Evolutionary conservation across 108 stramenopile species (phyloP), one percentile per base, ranked within the genome.

Genomic region (Discostella pseudostelligera): DNA sequence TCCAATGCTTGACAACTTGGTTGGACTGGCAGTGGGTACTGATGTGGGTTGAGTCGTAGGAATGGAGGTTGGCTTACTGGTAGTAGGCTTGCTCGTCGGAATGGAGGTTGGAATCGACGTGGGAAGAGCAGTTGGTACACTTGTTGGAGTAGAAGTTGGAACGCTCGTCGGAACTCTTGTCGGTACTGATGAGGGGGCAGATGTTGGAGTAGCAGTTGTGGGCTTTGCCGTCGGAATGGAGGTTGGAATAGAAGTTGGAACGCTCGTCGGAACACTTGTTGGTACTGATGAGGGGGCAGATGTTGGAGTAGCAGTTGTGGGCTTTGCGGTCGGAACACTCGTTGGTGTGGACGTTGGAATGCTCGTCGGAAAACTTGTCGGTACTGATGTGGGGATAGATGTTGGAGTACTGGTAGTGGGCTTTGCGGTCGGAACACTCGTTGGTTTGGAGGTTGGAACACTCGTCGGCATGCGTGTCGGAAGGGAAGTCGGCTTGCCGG

Each of bases 361-460:
- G 25, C 39, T 47, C 11, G 51, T 65, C 22, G 64, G 64, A 32
- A 32, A 4, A 5, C 32, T 3, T 32, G 32, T 32, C 32, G 32
- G 32, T 32, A 32, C 45, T 7, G 45, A 25, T 13, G 5, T 12
- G 59, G 25, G 4, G 53, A 43, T 7, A 24, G 39, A 21, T 53
- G 65, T 25, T 16, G 65, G 54, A 24, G 4, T 51, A 3, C 50
- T 54, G 1, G 55, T 14, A 0, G 65, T 56, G n/a, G 65, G 65
- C 19, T 29, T 66, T 16, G 5, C 20, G 1, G 65, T 66, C 9
- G 65, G 54, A 17, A 17, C 25, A 19, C 8, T 26, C 12, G 67
- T 28, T 21, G 69, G 69, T 9, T 42, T 43, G 19, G 29, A 32
- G 6, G 51, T 14, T 4, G 64, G 64, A 53, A n/a, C 25, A 24